Conservation (phyloP, 2,329 filamentous ascomycete genomes). For the Pyrenophora tritici-repentis region DNA sequence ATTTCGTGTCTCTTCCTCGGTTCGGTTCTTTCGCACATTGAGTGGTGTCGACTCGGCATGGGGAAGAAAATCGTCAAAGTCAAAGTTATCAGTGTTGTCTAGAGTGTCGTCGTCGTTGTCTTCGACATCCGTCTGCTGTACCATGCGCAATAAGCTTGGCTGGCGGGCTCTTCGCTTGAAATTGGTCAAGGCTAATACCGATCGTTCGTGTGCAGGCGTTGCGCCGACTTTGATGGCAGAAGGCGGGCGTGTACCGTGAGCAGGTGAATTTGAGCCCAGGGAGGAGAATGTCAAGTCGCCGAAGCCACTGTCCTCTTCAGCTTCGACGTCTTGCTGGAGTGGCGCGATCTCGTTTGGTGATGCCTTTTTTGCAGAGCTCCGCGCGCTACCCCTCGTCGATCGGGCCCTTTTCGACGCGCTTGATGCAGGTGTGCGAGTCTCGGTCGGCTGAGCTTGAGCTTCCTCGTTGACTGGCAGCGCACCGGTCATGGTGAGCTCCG, state of each 20-base stretch:
- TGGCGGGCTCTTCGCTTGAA: slow-evolving; percentile 57
- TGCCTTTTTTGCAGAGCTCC: slow-evolving; percentile 18
- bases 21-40: slow-evolving; percentile 49
- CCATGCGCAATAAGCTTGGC: slow-evolving; percentile 56
- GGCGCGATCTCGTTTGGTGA: slow-evolving; percentile 12
- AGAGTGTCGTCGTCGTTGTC: slow-evolving; percentile 53
- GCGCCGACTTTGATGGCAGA: slow-evolving; percentile 52
- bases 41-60: slow-evolving; percentile 72
- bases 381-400: slow-evolving; percentile 25
- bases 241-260: slow-evolving; percentile 46
- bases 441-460: slow-evolving; percentile 4
- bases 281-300: slow-evolving; percentile 43
- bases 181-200: slow-evolving; percentile 56
- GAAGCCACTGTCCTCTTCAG: slow-evolving; percentile 37
- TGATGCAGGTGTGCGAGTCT: slow-evolving; percentile 28
- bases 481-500: slow-evolving; percentile 44
- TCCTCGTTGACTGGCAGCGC: slow-evolving; percentile 34
- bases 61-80: slow-evolving; percentile 57
- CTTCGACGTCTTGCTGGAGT: slow-evolving; percentile 14
- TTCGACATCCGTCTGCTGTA: slow-evolving; percentile 53
- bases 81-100: slow-evolving; percentile 48
- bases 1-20: slow-evolving; percentile 28
- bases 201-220: slow-evolving; percentile 53
- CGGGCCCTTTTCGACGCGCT: slow-evolving; percentile 24
- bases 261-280: slow-evolving; percentile 41